Percentiles rank a stretch among this genome's conserved stretches.
Evolutionary conservation across 306 rosid genomes (phyloP).

Genomic region (Mimosa bimucronata): DNA sequence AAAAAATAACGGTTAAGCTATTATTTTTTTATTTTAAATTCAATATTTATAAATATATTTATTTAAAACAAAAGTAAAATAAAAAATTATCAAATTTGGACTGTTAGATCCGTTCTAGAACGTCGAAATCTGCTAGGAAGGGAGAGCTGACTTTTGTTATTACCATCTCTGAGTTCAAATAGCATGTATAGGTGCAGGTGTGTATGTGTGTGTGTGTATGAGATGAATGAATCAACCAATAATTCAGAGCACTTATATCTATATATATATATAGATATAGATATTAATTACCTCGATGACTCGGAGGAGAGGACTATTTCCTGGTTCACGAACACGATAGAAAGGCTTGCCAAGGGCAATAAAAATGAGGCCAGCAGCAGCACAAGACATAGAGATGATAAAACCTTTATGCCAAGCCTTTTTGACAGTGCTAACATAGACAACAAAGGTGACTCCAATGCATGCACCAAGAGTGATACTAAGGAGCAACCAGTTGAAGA

Average conservation of each 20-base stretch:
- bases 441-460: slow-evolving; percentile 58
- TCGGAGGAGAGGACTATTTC: slow-evolving; percentile 53
- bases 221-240: neutral
- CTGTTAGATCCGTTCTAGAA: too few relatives aligned
- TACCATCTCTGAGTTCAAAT: too few relatives aligned
- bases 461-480: slow-evolving; percentile 52
- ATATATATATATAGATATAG: too few relatives aligned
- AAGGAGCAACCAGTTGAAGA: slow-evolving; percentile 66
- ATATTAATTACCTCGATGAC: slow-evolving; percentile 46
- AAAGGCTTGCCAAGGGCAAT: slow-evolving; percentile 50
- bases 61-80: too few relatives aligned
- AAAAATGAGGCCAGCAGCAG: slow-evolving; percentile 46
- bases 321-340: slow-evolving; percentile 47
- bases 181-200: too few relatives aligned
- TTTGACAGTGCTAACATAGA: slow-evolving; percentile 47
- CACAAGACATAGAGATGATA: slow-evolving; percentile 49
- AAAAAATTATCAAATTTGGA: too few relatives aligned
- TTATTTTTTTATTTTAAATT: too few relatives aligned
- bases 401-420: slow-evolving; percentile 52
- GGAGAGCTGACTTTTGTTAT: too few relatives aligned
- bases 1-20: too few relatives aligned
- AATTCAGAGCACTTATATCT: neutral
- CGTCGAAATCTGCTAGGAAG: too few relatives aligned
- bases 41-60: too few relatives aligned
- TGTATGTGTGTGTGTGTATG: neutral